A percentile compares a stretch with the other conserved stretches of the same genome.
Evolutionary conservation across 176 grass and related monocot species (phyloP).

Genomic region (Luzula sylvatica): DNA sequence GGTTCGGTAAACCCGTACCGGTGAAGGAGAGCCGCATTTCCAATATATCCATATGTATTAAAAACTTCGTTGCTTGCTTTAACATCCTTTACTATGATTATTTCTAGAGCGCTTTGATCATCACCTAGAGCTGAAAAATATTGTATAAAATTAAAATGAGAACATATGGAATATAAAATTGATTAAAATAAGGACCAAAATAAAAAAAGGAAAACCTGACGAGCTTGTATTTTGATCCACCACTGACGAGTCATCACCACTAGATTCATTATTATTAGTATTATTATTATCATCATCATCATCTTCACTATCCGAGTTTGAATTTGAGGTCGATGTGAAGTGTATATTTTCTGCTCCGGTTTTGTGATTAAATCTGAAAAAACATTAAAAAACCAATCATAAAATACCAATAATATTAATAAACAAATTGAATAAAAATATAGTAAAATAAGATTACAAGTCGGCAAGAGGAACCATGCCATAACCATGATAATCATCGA

Average conservation of each 20-base stretch:
- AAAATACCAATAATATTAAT: background rate
- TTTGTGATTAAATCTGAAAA: slow-evolving; percentile 88
- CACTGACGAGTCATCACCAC: slow-evolving; percentile 29
- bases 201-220: slow-evolving; percentile 38
- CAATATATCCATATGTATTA: slow-evolving; percentile 80
- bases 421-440: background rate
- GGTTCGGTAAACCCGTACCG: slow-evolving; percentile 90
- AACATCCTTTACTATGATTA: slow-evolving; percentile 65
- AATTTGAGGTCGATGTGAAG: slow-evolving; percentile 32
- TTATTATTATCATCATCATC: slow-evolving; percentile 6
- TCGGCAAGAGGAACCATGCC: slow-evolving; percentile 96
- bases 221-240: slow-evolving; percentile 26
- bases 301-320: slow-evolving; percentile 37
- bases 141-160: background rate
- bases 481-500: slow-evolving; percentile 61
- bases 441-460: slow-evolving; percentile 48
- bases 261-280: slow-evolving; percentile 8
- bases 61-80: slow-evolving; percentile 75
- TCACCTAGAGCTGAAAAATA: slow-evolving; percentile 17
- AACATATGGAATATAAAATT: background rate
- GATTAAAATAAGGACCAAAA: background rate
- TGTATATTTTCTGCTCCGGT: slow-evolving; percentile 83
- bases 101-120: slow-evolving; percentile 53
- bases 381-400: slow-evolving; percentile 1
- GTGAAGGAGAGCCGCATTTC: slow-evolving; percentile 91